These are phyloP conservation scores for Closterium sp. DNA, from an alignment of 139 green algal species.

Conservation along the genomic window DNA sequence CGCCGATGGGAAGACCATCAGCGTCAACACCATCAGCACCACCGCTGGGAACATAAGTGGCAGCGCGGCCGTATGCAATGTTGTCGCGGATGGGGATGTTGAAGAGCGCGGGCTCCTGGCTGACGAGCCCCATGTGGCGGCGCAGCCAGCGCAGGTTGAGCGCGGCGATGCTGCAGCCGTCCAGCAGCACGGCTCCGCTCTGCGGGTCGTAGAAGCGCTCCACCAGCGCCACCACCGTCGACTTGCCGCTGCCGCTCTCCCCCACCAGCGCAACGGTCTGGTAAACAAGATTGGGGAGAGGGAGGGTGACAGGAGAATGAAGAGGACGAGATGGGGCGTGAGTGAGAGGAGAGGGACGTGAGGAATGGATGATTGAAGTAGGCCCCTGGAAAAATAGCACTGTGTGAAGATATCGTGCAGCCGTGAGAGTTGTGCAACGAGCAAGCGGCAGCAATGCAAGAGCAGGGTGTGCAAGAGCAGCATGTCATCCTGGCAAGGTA, in stretches of 20 bases:
- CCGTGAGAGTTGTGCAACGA: too few species aligned
- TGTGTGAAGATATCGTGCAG: too few species aligned
- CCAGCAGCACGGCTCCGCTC: constrained; percentile 66
- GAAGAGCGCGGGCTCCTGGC: constrained; percentile 75
- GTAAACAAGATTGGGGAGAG: neutral
- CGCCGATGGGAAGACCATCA: neutral
- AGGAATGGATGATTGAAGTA: too few species aligned
- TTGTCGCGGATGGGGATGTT: constrained; percentile 52
- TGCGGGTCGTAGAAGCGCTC: constrained; percentile 80
- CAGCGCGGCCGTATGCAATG: constrained; percentile 50
- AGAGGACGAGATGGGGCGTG: too few species aligned
- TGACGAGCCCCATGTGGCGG: constrained; percentile 73
- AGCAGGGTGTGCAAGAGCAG: too few species aligned
- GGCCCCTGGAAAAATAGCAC: too few species aligned
- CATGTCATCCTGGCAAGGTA: too few species aligned
- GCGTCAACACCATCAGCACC: neutral
- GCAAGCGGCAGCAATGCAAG: too few species aligned
- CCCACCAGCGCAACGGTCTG: constrained; percentile 83
- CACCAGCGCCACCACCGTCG: constrained; percentile 80
- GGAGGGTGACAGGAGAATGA: too few species aligned
- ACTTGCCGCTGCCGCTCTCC: constrained; percentile 87
- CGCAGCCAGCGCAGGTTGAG: constrained; percentile 82
- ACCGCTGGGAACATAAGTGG: neutral
- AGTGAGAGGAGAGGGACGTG: too few species aligned
- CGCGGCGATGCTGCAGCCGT: constrained; percentile 69